Evolutionary conservation across 495 filamentous ascomycete genomes (phyloP), one percentile per base, ranked within the genome.

Genomic region (Penicillium waksmanii): DNA sequence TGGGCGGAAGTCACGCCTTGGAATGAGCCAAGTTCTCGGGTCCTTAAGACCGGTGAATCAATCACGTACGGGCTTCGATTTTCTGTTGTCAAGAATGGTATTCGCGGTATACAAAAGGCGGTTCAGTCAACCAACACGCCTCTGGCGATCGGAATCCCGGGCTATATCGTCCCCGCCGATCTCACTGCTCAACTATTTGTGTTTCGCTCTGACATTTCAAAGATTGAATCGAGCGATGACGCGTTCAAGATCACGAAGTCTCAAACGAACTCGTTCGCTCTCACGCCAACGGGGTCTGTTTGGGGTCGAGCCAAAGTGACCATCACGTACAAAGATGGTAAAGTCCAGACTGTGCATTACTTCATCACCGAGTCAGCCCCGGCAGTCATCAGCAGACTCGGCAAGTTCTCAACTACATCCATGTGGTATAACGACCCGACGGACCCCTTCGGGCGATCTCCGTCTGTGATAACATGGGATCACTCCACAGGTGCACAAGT

Each of bases 391-490:
- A 67, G 68, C 9, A 68, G 72, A 11, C 49, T 79, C 27, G 71
- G 70, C 3, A 56, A 73, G 35, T 80, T 82, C 53, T 72, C 74
- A 0, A 77, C 73, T 0, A 71, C 72, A 33, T 57, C 62, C 9
- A 75, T 78, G 56, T 79, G 70, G 70, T 84, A 72, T 56, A 73
- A 64, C 31, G 66, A 81, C 50, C 74, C 67, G 3, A 68, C 73
- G 0, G 80, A 83, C 53, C 79, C 80, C 11, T 84, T 84, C 53
- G 64, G 70, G 12, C 75, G 80, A 15, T 70, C 77, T 5, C 76
- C 76, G 2, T 83, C 80, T 0, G 66, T 80, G 43, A 80, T 84
- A 58, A 75, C 76, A 9, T 83, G 82, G 58, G 80, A 84, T 46
- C 71, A 73, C 47, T 72, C 76, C 11, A 54, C 67, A 4, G 53